Evolutionary conservation across 2,329 filamentous ascomycete species (phyloP).

Genomic region (Fusarium sp.): DNA sequence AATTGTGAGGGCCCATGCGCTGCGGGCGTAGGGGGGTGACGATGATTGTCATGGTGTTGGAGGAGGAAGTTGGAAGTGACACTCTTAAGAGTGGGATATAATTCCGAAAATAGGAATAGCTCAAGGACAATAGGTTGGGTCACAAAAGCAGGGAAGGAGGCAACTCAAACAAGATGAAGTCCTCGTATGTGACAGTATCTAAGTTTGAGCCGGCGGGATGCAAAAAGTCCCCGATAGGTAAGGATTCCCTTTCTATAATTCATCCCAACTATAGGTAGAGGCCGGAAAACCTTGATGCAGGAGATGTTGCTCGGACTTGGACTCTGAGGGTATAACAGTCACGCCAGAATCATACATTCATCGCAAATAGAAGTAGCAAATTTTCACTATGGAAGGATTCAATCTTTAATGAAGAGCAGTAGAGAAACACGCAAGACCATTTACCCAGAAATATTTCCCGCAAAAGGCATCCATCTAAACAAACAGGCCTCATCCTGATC

Average conservation of each 20-base stretch:
- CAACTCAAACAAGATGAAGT: constrained; percentile 1
- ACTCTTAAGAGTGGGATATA: no score
- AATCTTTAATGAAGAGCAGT: constrained; percentile 23
- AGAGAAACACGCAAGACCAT: neutral
- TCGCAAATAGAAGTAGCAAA: neutral
- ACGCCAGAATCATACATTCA: constrained; percentile 2
- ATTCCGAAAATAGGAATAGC: constrained; percentile 7
- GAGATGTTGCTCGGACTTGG: neutral
- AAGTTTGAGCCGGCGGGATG: constrained; percentile 22
- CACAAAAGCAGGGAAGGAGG: constrained; percentile 9
- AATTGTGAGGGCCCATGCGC: constrained; percentile 32
- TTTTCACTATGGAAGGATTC: constrained; percentile 6
- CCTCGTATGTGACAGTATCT: neutral
- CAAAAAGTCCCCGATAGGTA: constrained; percentile 15
- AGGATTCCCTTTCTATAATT: constrained; percentile 26
- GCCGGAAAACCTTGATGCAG: neutral
- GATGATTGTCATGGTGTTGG: constrained; percentile 22
- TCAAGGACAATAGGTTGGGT: neutral
- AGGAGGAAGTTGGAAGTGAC: constrained; percentile 9
- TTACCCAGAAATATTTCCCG: neutral
- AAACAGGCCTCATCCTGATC: constrained; percentile 31
- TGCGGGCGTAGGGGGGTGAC: constrained; percentile 24
- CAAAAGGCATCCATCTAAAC: neutral
- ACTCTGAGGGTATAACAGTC: neutral
- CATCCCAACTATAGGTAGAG: constrained; percentile 19